Base-by-base conservation (phyloP, 768 basidiomycete species). In the Tulasnella sp. region DNA sequence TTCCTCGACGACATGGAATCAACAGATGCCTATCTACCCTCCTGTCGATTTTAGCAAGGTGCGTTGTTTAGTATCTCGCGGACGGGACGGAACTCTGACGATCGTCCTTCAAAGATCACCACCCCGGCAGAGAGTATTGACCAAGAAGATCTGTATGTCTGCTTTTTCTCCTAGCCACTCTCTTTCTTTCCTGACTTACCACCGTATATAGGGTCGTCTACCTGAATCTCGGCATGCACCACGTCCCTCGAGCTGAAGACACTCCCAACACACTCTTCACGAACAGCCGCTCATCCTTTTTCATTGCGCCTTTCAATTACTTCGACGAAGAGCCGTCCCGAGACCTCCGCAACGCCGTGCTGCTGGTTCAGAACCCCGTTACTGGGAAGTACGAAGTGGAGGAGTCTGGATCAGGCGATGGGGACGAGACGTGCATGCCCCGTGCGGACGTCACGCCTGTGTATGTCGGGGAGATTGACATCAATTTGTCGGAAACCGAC, bases 211-310 rank as follows among this genome's bases (percentile, higher is more conserved):
- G 61, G 13, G 71, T 73, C 40, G 71, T 73, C 5, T 73, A 73
- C 46, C 40, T 73, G 11, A 73, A 73, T 15, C 40, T 73, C 26
- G 71, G 71, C 10, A 73, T 73, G 71, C 71, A 73, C 20, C 71
- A 73, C 46, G 40, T 73, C 46, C 71, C 71, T 42, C 71, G 71
- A 26, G 71, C 71, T 2, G 71, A 73, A 73, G 71, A 73, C 42
- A 73, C 71, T 40, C 71, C 71, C n/a, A 73, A 73, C 39, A 73
- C 71, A n/a, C 71, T 73, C 9, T 73, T 73, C 29, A 73, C 71
- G 11, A 39, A 73, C 46, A 73, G 40, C 18, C 71, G 71, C 15
- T 73, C 71, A 20, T 73, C 71, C 11, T 73, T 73, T 15, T 73
- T 73, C 71, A 42, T 73, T 13, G 29, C 40, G n/a, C 71, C 71